Percentiles rank a stretch among this genome's conserved stretches.
phyloP scores from a whole-genome alignment of 192 early-diverging fungal species.

The Entomortierella chlamydospora region DNA sequence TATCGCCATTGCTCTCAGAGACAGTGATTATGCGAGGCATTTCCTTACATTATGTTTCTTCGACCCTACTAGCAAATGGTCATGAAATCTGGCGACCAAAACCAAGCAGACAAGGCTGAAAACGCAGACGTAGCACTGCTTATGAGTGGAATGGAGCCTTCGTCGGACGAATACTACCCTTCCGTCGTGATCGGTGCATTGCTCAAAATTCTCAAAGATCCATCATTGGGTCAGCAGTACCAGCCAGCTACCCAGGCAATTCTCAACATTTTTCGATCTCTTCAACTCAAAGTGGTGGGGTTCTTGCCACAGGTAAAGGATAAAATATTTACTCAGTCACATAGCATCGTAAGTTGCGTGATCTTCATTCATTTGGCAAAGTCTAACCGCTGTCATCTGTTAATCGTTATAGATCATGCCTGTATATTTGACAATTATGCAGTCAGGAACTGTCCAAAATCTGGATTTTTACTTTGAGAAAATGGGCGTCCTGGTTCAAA shows the following conservation, averaged over 20 bases:
- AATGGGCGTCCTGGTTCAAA: slow-evolving; percentile 82
- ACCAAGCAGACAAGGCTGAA: slow-evolving; percentile 56
- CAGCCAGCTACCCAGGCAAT: slow-evolving; percentile 89
- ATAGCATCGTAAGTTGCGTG: too few species aligned
- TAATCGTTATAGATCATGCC: slow-evolving; percentile 79
- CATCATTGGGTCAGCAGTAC: slow-evolving; percentile 84
- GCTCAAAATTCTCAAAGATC: slow-evolving; percentile 88
- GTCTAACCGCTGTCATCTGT: not conserved
- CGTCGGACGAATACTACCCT: slow-evolving; percentile 91
- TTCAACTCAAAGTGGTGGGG: slow-evolving; percentile 87
- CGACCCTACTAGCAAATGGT: slow-evolving; percentile 55
- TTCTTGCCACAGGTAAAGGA: slow-evolving; percentile 80
- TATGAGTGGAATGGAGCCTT: slow-evolving; percentile 77
- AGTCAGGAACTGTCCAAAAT: slow-evolving; percentile 77
- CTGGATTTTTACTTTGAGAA: slow-evolving; percentile 94
- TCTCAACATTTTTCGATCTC: slow-evolving; percentile 92
- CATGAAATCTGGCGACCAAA: slow-evolving; percentile 54
- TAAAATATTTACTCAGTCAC: not conserved
- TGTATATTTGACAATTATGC: slow-evolving; percentile 86
- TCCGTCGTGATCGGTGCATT: slow-evolving; percentile 89
- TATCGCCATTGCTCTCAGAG: not conserved
- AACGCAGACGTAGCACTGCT: slow-evolving; percentile 66
- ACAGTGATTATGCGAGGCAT: not conserved
- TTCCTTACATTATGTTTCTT: not conserved
- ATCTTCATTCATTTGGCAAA: too few species aligned